Base-by-base conservation (phyloP, 768 basidiomycete genomes). In the Clathrus columnatus region DNA sequence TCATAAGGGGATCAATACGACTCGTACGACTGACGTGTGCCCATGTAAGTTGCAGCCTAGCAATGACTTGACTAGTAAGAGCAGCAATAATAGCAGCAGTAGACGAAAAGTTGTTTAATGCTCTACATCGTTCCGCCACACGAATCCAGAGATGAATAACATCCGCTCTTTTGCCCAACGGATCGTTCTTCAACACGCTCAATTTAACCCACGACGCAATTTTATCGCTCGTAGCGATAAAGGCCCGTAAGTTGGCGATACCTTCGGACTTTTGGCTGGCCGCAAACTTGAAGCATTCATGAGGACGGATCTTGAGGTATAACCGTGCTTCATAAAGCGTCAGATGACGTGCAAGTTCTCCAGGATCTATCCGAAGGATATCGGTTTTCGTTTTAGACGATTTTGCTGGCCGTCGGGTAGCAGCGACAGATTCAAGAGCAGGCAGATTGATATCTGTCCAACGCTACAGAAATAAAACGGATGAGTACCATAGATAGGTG, bases 341-440 rank as follows among this genome's bases (percentile, higher is more conserved):
- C 44, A 95, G 72, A 62, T 94, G 91, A 43, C 91, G 81, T 0
- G 91, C 91, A 29, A 95, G 63, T 54, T 85, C 81, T 20, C 76
- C 63, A 1, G 88, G 75, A 61, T 87, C 83, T 57, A 87, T 73
- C 60, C 81, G 78, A 11, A 80, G 64, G 17, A 93, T 66, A 49
- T 87, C 85, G 60, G 79, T 75, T 64, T 76, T 81, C 55, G 76
- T 74, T 4, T 72, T 64, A 20, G 73, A 70, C 61, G 75, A 79
- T 59, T 68, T 72, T 29, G 66, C 52, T 2, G 73, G 71, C 41
- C 73, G 63, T 10, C 67, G 60, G 18, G 60, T 65, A 17, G 63
- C 61, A 24, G 54, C 23, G 17, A 18, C 55, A 54, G 56, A 51
- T 2, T 24, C 63, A 36, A 55, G 58, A 5, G 58, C 46, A 3